Evolutionary conservation across 1,284 basidiomycete genomes (phyloP), one percentile per base, ranked within the genome.

Genomic region (Austroboletus niveus): DNA sequence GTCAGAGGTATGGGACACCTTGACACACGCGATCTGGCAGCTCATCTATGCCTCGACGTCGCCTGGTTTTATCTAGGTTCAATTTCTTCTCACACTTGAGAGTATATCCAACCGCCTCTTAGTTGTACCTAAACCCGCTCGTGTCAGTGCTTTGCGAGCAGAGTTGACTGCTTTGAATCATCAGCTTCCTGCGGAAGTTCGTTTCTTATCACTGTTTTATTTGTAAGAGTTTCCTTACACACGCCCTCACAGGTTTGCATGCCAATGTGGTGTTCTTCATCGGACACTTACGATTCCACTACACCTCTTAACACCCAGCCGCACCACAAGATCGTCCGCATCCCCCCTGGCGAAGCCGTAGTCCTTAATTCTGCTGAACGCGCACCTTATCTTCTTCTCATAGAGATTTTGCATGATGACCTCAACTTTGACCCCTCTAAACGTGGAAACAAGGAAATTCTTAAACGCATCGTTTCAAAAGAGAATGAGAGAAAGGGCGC

Each of bases 351-450:
- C 22, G 97, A 99, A 75, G 92, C 93, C 41, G 97, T 99, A 34
- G 97, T 99, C 6, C 82, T 99, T 43, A 99, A 99, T 68, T 99
- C 96, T 35, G 97, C 97, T 3, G 95, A 99, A 70, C 83, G 91
- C 44, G 95, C 94, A 1, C 97, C 97, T 2, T 99, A 92, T 66
- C 78, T 99, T 32, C 79, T 99, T 14, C 82, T 98, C 55, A 85
- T 99, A 51, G 97, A 99, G 72, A 87, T 99, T 46, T 78, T 99
- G 31, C 82, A 87, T 59, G 87, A 87, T 48, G 96, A 99, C 63
- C 80, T 99, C 24, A 92, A 97, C 68, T 99, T 99, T 70, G 92
- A 98, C 64, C 93, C 97, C 1, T 70, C 72, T 10, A 88, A 89
- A 61, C 78, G 94, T 46, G 77, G 81, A 39, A 99, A 99, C 70